Base-by-base conservation (phyloP, 2,329 filamentous ascomycete species). In the Fusarium napiforme region DNA sequence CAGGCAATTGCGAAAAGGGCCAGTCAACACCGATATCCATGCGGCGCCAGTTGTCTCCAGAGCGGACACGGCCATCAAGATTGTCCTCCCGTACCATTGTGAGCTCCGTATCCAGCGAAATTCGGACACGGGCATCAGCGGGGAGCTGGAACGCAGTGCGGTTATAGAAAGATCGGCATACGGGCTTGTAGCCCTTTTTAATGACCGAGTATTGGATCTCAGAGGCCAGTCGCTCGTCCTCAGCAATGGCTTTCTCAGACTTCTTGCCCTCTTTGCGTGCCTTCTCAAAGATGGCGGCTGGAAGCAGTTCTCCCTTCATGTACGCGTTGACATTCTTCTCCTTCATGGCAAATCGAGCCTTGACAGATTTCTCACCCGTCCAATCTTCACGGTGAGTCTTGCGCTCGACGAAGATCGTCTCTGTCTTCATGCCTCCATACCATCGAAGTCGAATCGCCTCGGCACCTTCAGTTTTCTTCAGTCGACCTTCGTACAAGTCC, bases 311-410 rank as follows among this genome's bases (percentile, higher is more conserved):
- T 61, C 96, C 96, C 57, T 88, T 88, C 83, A 99, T 86, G 81
- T 95, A 99, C 19, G 94, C 89, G 79, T 98, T 98, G 79, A 99
- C 93, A 72, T 98, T 93, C 88, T 99, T 99, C 85, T 99, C 96
- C 85, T 99, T 98, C 73, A 96, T 87, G 14, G 93, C 89, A 80
- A 99, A 99, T 47, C 96, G 93, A 47, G 96, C 96, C 85, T 99
- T 99, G 84, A 99, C 96, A 4, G 96, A 98, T 85, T 98, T 97
- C 82, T 99, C 96, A 66, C 96, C 96, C 0, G 96, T 99, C 96
- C 96, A 99, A 82, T 99, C 96, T 83, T 99, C 96, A 43, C 96
- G 92, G 85, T 99, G 96, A 2, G 96, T 99, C 85, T 99, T 99
- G 71, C 96, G 91, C 86, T 99, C 96, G 30, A 99, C 93, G 79